Percentiles rank a stretch among this genome's conserved stretches.
Evolutionary conservation across 768 basidiomycete genomes (phyloP).

Genomic region (Nidula microcarpa): DNA sequence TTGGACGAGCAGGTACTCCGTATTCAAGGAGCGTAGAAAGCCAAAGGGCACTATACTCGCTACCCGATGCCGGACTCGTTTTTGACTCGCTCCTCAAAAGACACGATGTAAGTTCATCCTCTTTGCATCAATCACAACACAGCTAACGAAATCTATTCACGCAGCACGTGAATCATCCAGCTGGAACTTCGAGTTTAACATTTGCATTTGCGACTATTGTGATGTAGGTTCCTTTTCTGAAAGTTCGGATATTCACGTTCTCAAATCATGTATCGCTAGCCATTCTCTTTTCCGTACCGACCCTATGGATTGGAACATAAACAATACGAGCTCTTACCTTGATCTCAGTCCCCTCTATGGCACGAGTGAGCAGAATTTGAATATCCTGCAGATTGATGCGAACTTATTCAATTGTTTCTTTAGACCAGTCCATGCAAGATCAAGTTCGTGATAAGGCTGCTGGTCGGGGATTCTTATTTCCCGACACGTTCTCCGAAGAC

Average conservation of each 20-base stretch:
- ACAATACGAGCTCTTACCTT: constrained; percentile 47
- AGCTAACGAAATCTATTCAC: neutral
- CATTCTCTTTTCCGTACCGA: constrained; percentile 49
- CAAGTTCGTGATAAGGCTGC: constrained; percentile 21
- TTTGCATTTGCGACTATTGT: constrained; percentile 53
- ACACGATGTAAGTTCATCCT: constrained; percentile 10
- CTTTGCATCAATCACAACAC: too few relatives aligned
- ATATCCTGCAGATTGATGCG: neutral
- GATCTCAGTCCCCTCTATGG: constrained; percentile 53
- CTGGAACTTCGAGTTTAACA: constrained; percentile 18
- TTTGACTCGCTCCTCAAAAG: constrained; percentile 44
- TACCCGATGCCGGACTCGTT: constrained; percentile 42
- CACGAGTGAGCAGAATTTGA: constrained; percentile 12
- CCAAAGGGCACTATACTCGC: constrained; percentile 24
- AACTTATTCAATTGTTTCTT: neutral
- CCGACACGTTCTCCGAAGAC: constrained; percentile 79
- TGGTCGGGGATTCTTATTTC: constrained; percentile 64
- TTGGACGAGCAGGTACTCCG: constrained; percentile 37
- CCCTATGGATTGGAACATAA: constrained; percentile 27
- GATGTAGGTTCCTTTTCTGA: neutral
- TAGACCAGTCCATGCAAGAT: constrained; percentile 10
- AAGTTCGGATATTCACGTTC: too few relatives aligned
- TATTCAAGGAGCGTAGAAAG: constrained; percentile 30
- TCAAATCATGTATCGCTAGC: constrained; percentile 13
- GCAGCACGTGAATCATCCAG: constrained; percentile 6